Conservation (phyloP, 345 rosid genomes). For the Alliaria petiolata region DNA sequence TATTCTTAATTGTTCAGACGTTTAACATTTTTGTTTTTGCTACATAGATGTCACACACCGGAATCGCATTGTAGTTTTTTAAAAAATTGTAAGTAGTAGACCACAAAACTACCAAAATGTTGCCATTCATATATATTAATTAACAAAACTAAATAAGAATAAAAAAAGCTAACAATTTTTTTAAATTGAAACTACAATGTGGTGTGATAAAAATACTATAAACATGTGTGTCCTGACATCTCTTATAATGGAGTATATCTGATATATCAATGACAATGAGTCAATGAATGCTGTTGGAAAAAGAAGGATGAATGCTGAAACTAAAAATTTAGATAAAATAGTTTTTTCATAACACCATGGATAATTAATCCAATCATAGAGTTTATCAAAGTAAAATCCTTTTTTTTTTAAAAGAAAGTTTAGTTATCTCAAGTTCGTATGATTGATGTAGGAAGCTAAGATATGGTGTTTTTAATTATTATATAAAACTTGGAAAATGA, state of each 20-base stretch:
- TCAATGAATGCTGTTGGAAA: not conserved
- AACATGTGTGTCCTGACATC: not conserved
- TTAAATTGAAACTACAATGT: no score
- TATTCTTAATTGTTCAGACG: not conserved
- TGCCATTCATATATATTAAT: not conserved
- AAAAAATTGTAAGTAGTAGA: not conserved
- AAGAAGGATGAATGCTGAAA: not conserved
- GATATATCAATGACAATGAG: not conserved
- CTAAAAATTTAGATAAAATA: not conserved
- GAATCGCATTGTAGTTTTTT: not conserved
- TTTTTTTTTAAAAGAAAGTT: not conserved
- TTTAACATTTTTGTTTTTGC: constrained; percentile 6
- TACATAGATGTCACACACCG: not conserved
- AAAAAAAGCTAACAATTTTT: no score
- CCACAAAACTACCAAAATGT: not conserved
- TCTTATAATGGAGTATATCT: not conserved
- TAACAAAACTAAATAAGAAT: not conserved
- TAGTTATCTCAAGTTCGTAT: constrained; percentile 19
- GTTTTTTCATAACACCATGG: not conserved
- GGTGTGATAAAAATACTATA: not conserved
- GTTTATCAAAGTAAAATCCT: not conserved
- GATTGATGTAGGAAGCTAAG: constrained; percentile 21
- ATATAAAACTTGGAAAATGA: not conserved
- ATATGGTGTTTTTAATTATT: not conserved
- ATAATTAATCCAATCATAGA: not conserved